A percentile compares a stretch with the other conserved stretches of the same genome.
Conservation (phyloP, 2,329 filamentous ascomycete genomes). For the Monilinia aucupariae region DNA sequence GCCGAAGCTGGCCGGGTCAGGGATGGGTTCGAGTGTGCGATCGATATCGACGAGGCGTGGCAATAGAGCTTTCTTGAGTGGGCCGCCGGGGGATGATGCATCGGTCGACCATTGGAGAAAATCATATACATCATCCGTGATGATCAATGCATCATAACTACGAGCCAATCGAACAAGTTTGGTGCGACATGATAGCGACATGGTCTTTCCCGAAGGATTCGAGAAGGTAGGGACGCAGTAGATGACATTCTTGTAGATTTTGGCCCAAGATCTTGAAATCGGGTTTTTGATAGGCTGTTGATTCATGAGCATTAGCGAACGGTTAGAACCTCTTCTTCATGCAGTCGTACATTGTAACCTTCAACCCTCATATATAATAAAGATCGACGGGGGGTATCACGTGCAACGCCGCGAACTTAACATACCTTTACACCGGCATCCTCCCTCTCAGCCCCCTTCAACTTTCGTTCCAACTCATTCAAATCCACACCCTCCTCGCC, state of each 20-base stretch:
- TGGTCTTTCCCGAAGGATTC: slow-evolving; percentile 81
- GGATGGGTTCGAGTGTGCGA: slow-evolving; percentile 56
- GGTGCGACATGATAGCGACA: slow-evolving; percentile 62
- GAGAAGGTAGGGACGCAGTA: slow-evolving; percentile 85
- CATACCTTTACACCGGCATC: slow-evolving; percentile 10
- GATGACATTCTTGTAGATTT: slow-evolving; percentile 81
- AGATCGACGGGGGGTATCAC: not conserved
- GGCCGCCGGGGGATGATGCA: slow-evolving; percentile 20
- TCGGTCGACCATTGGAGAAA: slow-evolving; percentile 70
- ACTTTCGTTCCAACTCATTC: slow-evolving; percentile 44
- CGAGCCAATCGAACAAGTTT: slow-evolving; percentile 71
- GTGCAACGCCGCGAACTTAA: not conserved
- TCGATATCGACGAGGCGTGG: slow-evolving; percentile 79
- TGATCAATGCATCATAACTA: slow-evolving; percentile 71
- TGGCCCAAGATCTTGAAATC: slow-evolving; percentile 55
- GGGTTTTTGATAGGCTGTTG: slow-evolving; percentile 22
- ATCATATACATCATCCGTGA: slow-evolving; percentile 93
- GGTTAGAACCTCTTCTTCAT: not conserved
- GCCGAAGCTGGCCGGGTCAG: slow-evolving; percentile 57
- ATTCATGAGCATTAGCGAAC: not conserved
- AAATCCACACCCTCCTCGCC: slow-evolving; percentile 74
- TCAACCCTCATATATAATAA: not conserved
- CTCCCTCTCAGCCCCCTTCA: slow-evolving; percentile 21
- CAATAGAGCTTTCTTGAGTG: slow-evolving; percentile 36
- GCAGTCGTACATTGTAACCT: not conserved